A percentile compares a stretch with the other conserved stretches of the same genome.
Conservation (phyloP, 2,329 filamentous ascomycete species). For the Exophiala phaeomuriformis region DNA sequence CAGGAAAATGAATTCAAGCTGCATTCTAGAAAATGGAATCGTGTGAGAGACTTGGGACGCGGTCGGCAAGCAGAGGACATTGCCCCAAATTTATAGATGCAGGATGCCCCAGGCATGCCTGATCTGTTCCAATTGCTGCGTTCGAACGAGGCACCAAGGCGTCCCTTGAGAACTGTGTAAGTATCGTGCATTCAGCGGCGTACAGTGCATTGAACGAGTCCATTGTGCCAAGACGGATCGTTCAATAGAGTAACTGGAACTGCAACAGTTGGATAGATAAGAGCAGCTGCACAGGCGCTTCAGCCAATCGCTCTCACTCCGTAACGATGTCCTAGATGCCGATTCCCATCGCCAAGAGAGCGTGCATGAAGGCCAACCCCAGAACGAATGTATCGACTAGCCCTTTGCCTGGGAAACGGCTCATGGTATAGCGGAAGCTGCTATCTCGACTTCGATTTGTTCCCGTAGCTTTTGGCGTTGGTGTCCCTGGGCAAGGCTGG, state of each 20-base stretch:
- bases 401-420: neutral
- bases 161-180: too few species aligned
- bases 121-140: neutral
- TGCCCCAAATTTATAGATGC: neutral
- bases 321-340: neutral
- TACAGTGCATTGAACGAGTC: neutral
- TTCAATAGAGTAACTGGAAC: neutral
- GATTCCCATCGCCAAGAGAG: neutral
- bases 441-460: neutral
- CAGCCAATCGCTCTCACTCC: neutral
- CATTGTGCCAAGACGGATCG: neutral
- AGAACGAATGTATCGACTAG: too few species aligned
- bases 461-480: neutral
- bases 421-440: neutral
- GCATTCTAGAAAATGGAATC: neutral
- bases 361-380: neutral
- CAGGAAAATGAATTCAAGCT: neutral
- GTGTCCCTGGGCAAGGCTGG: conserved; percentile 7
- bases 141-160: neutral
- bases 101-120: neutral
- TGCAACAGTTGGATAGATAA: neutral
- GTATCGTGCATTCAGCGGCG: neutral
- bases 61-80: neutral
- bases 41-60: neutral
- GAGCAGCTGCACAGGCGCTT: neutral